A percentile compares a stretch with the other conserved stretches of the same genome.
These are phyloP conservation scores for Paralagenidium karlingii DNA, from an alignment of 352 stramenopile genomes.

Conservation along the genomic window DNA sequence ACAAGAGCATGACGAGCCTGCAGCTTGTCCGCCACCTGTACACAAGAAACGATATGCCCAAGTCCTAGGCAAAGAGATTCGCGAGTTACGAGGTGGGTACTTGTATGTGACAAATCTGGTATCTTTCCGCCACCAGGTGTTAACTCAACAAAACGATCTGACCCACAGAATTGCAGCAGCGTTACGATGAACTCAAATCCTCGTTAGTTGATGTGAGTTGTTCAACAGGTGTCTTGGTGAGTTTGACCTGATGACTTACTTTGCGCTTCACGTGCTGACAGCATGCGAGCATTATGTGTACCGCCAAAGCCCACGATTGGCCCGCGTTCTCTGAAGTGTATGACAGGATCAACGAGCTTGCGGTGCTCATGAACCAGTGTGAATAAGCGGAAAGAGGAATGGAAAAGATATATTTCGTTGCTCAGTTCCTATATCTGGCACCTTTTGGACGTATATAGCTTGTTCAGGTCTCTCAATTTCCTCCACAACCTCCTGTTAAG, in stretches of 20 bases:
- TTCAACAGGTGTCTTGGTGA: neutral
- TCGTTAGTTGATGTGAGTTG: slow-evolving; percentile 27
- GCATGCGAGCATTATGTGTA: slow-evolving; percentile 33
- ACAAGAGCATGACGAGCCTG: neutral
- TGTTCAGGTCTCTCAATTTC: slow-evolving; percentile 23
- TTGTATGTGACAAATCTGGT: too few relatives aligned
- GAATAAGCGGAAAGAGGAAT: neutral
- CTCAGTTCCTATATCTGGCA: neutral
- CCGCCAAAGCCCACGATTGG: slow-evolving; percentile 36
- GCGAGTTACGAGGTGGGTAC: slow-evolving; percentile 19
- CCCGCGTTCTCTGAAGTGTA: slow-evolving; percentile 26
- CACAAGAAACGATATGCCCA: slow-evolving; percentile 20
- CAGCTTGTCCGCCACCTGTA: too few relatives aligned
- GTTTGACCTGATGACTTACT: neutral
- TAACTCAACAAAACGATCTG: neutral
- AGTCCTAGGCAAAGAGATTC: slow-evolving; percentile 20
- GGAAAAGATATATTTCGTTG: neutral
- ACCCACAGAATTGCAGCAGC: slow-evolving; percentile 23
- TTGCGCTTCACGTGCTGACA: neutral
- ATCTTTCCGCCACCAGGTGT: too few relatives aligned
- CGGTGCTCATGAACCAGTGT: slow-evolving; percentile 24
- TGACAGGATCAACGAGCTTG: slow-evolving; percentile 36
- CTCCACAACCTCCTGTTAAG: neutral
- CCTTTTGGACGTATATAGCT: slow-evolving; percentile 9
- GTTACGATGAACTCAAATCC: slow-evolving; percentile 41